Base-by-base conservation (phyloP, 352 stramenopile genomes). In the Phytopythium boreale region DNA sequence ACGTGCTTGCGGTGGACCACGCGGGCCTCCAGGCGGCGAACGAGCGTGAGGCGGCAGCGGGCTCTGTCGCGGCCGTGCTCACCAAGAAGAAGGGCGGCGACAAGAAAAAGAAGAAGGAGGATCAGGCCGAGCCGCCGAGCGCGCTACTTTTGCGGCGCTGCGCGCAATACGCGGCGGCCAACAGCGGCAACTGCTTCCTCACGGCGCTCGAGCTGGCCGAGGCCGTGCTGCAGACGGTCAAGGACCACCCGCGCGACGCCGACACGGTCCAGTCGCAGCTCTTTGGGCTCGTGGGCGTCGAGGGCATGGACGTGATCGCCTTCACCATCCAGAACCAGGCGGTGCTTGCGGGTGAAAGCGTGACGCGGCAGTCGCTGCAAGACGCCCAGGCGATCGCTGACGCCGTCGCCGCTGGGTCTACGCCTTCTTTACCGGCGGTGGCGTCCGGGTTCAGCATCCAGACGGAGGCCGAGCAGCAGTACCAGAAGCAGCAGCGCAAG, bases 281-380 rank as follows among this genome's bases (percentile, higher is more conserved):
- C 52, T 95, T 95, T 59, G 79, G 84, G 2, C 84, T 95, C 47
- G 80, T 95, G 2, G 87, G 87, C n/a, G 84, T 91, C 20, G 84
- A 95, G 53, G 84, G 87, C 66, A 90, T 95, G 81, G 84, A 93
- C 37, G 64, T 95, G 15, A 95, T 95, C 60, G 76, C 85, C 14
- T 92, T 93, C 55, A 77, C 82, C 39, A 69, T 91, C 41, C 81
- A 90, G 61, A 75, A 89, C 36, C 58, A 78, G 56, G 39, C 73
- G 26, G 69, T 75, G 14, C 59, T 88, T 4, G 60, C 53, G 12
- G 62, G 46, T 9, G 24, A 53, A 4, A 53, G 27, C 44, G 74
- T 80, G 26, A 85, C 67, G 1, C 74, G 71, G 20, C 64, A 77
- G 63, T 67, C 76, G 50, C 64, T 88, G 24, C 66, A 80, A 47